A percentile compares a stretch with the other conserved stretches of the same genome.
phyloP scores from a whole-genome alignment of 306 rosid species.

The Malus orientalis region DNA sequence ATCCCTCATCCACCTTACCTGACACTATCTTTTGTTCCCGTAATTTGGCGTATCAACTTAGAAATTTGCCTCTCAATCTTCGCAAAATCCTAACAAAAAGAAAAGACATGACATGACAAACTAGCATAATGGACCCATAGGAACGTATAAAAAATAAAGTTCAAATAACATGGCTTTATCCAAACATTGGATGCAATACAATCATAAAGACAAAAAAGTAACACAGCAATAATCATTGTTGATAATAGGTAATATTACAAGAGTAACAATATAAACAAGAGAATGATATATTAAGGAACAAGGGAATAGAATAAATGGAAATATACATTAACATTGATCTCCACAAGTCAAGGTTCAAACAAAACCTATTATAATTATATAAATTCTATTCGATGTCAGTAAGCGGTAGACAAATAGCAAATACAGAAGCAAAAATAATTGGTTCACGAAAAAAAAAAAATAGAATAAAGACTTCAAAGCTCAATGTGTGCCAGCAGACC shows the following conservation, averaged over 20 bases:
- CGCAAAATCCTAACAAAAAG: slow-evolving; percentile 44
- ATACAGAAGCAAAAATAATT: not conserved
- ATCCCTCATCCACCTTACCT: slow-evolving; percentile 43
- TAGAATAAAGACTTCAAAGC: not conserved
- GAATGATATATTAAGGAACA: not conserved
- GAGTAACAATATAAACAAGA: not conserved
- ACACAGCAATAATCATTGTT: not conserved
- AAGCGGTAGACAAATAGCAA: not conserved
- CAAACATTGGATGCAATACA: not conserved
- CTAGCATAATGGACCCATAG: not conserved
- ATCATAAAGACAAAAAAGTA: not conserved
- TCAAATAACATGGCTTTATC: not conserved
- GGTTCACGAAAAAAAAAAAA: not conserved
- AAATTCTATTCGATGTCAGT: not conserved
- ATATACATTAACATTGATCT: not conserved
- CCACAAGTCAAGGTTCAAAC: not conserved
- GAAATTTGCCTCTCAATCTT: slow-evolving; percentile 51
- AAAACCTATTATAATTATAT: not conserved
- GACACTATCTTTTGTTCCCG: slow-evolving; percentile 60
- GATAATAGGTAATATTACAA: slow-evolving; percentile 6
- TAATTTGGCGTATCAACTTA: slow-evolving; percentile 57
- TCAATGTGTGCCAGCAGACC: slow-evolving; percentile 34
- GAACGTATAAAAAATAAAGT: not conserved
- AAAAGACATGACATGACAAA: slow-evolving; percentile 7
- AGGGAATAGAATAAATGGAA: not conserved